A percentile compares a stretch with the other conserved stretches of the same genome.
These are phyloP conservation scores for Suillus americanus DNA, from an alignment of 768 basidiomycete species.

Conservation along the genomic window DNA sequence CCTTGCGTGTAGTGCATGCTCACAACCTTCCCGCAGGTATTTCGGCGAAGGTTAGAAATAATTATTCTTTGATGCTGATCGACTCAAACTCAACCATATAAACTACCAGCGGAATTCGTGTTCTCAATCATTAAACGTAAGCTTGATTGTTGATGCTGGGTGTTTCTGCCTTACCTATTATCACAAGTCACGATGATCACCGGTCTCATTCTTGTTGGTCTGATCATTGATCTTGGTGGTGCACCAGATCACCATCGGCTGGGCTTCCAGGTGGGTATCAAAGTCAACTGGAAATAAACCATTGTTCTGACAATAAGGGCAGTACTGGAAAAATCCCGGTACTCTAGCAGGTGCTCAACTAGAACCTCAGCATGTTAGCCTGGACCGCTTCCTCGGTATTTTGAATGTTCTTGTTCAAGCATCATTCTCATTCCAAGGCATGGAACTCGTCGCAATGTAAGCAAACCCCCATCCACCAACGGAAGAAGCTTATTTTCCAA, in stretches of 20 bases:
- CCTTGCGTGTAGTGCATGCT: neutral
- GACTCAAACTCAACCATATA: neutral
- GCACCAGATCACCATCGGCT: constrained; percentile 65
- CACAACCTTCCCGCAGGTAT: constrained; percentile 35
- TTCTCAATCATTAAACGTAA: constrained; percentile 67
- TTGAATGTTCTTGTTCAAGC: constrained; percentile 48
- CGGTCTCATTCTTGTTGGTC: constrained; percentile 55
- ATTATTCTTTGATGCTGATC: neutral
- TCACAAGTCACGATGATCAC: constrained; percentile 55
- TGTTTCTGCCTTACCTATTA: constrained; percentile 8
- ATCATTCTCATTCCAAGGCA: constrained; percentile 77
- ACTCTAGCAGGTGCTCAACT: constrained; percentile 29
- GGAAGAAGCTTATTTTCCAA: constrained; percentile 9
- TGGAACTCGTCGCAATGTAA: constrained; percentile 72
- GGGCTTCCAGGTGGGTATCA: constrained; percentile 57
- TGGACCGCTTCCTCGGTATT: constrained; percentile 43
- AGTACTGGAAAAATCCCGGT: constrained; percentile 79
- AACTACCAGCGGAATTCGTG: constrained; percentile 53
- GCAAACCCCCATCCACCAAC: constrained; percentile 27
- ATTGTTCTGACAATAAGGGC: neutral
- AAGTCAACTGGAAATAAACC: neutral
- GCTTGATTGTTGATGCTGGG: constrained; percentile 12
- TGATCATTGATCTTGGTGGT: constrained; percentile 78
- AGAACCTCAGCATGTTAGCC: constrained; percentile 27
- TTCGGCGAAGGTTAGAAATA: constrained; percentile 59